These are phyloP conservation scores for Acorus calamus DNA, from an alignment of 106 monocot species.

Conservation along the genomic window DNA sequence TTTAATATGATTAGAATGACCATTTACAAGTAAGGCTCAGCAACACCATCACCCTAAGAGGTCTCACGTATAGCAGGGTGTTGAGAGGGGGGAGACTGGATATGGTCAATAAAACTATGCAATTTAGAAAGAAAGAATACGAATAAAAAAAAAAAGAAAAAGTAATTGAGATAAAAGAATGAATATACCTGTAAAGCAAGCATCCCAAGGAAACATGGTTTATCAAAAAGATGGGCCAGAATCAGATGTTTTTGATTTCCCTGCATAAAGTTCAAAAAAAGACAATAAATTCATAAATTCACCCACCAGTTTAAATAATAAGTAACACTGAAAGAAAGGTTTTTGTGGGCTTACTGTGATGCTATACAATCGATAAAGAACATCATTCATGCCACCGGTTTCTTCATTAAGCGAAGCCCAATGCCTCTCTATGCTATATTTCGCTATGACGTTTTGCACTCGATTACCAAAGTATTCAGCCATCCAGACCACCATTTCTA, in stretches of 20 bases:
- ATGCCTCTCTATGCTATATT: conserved; percentile 87
- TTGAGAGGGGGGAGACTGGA: too few species aligned
- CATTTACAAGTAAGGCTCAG: too few species aligned
- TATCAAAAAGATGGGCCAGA: conserved; percentile 95
- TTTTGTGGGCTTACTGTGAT: conserved; percentile 44
- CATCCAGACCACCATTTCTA: conserved; percentile 80
- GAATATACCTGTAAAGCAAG: conserved; percentile 73
- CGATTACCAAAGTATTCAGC: conserved; percentile 91
- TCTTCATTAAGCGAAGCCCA: conserved; percentile 90
- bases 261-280: conserved; percentile 23
- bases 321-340: not conserved
- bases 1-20: too few species aligned
- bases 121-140: not conserved
- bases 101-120: too few species aligned
- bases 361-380: conserved; percentile 71
- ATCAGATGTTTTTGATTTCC: conserved; percentile 80
- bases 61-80: too few species aligned
- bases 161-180: not conserved
- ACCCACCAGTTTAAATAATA: not conserved
- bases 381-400: conserved; percentile 99
- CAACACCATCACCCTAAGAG: too few species aligned
- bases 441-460: conserved; percentile 79
- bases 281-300: not conserved
- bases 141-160: not conserved
- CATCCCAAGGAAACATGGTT: conserved; percentile 95